phyloP scores from a whole-genome alignment of 2,329 filamentous ascomycete species.

The Trichoderma citrinoviride region DNA sequence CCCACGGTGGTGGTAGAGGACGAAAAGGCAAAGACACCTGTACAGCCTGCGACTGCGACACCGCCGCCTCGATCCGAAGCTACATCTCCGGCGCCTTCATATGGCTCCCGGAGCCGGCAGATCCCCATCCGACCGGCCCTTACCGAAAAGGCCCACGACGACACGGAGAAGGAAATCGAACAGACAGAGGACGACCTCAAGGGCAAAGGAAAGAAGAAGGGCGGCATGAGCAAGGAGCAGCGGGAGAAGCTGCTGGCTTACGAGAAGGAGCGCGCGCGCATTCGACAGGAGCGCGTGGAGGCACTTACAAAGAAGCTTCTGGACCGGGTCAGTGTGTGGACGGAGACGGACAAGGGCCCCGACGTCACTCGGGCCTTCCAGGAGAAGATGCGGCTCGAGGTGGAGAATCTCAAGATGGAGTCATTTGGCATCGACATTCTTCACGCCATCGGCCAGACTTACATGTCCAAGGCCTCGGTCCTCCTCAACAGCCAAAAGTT shows the following conservation, averaged over 20 bases:
- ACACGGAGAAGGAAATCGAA: conserved; percentile 60
- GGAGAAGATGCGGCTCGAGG: conserved; percentile 90
- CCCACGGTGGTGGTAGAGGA: conserved; percentile 44
- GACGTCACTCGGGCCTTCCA: conserved; percentile 89
- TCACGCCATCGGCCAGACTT: conserved; percentile 90
- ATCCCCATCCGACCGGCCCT: conserved; percentile 81
- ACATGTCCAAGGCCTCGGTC: conserved; percentile 80
- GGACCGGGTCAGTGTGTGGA: conserved; percentile 91
- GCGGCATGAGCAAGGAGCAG: conserved; percentile 83
- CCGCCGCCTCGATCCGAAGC: conserved; percentile 36
- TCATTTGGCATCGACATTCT: conserved; percentile 95
- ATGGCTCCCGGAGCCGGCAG: conserved; percentile 44
- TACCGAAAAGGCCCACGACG: conserved; percentile 74
- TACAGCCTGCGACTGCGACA: conserved; percentile 27
- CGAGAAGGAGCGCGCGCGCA: conserved; percentile 77
- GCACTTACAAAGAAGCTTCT: conserved; percentile 80
- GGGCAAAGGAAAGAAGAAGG: conserved; percentile 76
- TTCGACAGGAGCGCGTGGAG: conserved; percentile 86
- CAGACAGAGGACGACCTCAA: conserved; percentile 54
- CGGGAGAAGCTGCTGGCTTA: conserved; percentile 85
- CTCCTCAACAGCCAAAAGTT: conserved; percentile 96
- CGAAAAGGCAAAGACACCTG: conserved; percentile 34
- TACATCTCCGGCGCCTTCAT: conserved; percentile 44
- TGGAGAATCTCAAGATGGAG: conserved; percentile 99
- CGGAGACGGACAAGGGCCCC: conserved; percentile 84